Evolutionary conservation across 2,329 filamentous ascomycete genomes (phyloP).

Genomic region (Fusarium marasasianum): DNA sequence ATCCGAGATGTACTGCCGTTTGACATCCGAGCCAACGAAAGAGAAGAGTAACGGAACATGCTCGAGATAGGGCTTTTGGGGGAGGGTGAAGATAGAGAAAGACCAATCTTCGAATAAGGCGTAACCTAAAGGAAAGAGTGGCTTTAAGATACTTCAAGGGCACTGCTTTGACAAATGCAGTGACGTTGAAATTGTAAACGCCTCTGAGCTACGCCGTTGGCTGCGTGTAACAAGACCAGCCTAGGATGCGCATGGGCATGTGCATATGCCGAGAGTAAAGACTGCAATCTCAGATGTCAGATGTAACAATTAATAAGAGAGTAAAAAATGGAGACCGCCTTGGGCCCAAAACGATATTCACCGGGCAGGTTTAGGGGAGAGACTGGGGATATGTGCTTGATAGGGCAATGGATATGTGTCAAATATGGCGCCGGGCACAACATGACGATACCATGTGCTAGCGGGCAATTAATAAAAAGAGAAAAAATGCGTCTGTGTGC

Average conservation of each 20-base stretch:
- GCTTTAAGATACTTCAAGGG: constrained; percentile 36
- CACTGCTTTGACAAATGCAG: constrained; percentile 33
- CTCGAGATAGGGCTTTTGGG: constrained; percentile 33
- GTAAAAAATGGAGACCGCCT: constrained; percentile 20
- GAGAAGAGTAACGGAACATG: constrained; percentile 28
- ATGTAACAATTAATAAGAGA: constrained; percentile 31
- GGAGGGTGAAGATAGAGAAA: constrained; percentile 44
- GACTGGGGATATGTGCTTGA: constrained; percentile 32
- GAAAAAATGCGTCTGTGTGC: constrained; percentile 27
- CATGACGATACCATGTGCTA: constrained; percentile 32
- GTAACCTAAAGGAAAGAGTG: constrained; percentile 33
- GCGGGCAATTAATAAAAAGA: constrained; percentile 13
- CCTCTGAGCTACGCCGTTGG: constrained; percentile 36
- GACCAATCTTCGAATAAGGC: constrained; percentile 21
- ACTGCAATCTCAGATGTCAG: constrained; percentile 29
- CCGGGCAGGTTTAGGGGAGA: constrained; percentile 17
- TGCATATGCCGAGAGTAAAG: constrained; percentile 43
- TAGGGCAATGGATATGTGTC: constrained; percentile 38
- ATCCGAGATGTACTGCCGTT: constrained; percentile 27
- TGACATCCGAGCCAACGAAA: constrained; percentile 40
- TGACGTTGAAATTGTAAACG: constrained; percentile 40
- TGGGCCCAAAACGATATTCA: constrained; percentile 15
- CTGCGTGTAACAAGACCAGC: constrained; percentile 37
- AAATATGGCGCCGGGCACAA: constrained; percentile 28
- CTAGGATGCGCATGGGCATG: constrained; percentile 35